Conservation (phyloP, 1,284 basidiomycete genomes). For the Ceratobasidium sp. region DNA sequence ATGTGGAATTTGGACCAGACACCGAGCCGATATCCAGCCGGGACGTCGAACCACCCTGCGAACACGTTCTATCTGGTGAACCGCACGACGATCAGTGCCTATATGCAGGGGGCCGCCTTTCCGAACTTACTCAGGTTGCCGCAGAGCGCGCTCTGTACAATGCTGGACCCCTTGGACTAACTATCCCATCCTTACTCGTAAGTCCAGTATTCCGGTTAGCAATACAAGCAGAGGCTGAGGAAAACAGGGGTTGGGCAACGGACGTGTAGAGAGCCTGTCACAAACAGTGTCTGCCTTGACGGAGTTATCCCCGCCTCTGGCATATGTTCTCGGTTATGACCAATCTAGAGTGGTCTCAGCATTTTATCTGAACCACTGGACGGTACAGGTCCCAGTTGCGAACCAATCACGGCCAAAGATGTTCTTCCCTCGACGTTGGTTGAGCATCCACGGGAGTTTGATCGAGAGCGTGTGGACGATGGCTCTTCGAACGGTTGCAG, state of each 20-base stretch:
- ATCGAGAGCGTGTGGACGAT: conserved; percentile 71
- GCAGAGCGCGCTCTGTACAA: background rate
- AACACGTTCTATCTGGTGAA: too few species aligned
- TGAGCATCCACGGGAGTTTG: conserved; percentile 69
- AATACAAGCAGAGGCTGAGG: too few species aligned
- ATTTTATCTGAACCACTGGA: conserved; percentile 62
- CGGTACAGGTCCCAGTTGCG: conserved; percentile 50
- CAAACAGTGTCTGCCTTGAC: background rate
- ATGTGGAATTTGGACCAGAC: too few species aligned
- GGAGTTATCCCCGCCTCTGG: conserved; percentile 53
- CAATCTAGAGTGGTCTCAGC: conserved; percentile 58
- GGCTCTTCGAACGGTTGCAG: conserved; percentile 69
- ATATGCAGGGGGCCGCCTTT: background rate
- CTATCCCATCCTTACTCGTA: conserved; percentile 43
- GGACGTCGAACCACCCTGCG: conserved; percentile 28
- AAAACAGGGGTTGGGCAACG: too few species aligned
- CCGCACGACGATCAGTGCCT: background rate
- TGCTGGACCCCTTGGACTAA: background rate
- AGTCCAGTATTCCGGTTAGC: conserved; percentile 53
- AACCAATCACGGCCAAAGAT: conserved; percentile 51
- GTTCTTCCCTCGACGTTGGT: conserved; percentile 74
- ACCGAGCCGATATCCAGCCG: conserved; percentile 44
- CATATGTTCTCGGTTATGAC: conserved; percentile 70
- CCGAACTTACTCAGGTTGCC: background rate
- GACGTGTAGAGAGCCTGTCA: too few species aligned